phyloP scores from a whole-genome alignment of 108 stramenopile species.

The Schizochytrium sp. region DNA sequence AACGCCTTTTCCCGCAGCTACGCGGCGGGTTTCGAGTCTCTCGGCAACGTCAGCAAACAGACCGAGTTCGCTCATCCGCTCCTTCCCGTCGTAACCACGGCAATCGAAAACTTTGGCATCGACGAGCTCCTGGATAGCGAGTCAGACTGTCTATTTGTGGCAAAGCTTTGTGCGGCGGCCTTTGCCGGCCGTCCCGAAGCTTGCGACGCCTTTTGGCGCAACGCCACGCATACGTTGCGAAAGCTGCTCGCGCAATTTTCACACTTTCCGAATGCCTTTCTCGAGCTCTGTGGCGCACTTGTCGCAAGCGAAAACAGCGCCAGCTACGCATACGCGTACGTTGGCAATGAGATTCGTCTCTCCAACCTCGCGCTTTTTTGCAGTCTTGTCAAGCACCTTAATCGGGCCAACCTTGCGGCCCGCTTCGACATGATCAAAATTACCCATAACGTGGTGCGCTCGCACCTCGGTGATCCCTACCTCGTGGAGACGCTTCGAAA shows the following conservation, averaged over 20 bases:
- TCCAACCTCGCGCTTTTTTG: background rate
- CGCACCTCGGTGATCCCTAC: background rate
- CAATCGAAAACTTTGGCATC: background rate
- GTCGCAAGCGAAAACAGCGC: background rate
- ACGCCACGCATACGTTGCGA: background rate
- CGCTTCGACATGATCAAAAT: background rate
- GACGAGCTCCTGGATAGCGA: background rate
- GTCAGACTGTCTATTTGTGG: background rate
- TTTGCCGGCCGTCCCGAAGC: background rate
- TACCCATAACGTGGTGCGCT: background rate
- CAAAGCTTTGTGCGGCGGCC: background rate
- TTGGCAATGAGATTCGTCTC: background rate
- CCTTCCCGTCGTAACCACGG: background rate
- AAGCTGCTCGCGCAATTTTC: background rate
- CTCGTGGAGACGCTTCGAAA: background rate
- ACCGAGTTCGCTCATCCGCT: background rate
- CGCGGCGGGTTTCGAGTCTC: background rate
- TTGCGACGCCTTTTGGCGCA: background rate
- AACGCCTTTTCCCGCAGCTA: background rate
- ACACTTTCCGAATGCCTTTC: background rate
- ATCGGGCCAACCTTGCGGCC: background rate
- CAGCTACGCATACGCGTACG: background rate
- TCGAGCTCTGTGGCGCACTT: background rate
- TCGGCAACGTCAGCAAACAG: background rate
- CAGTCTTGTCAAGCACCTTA: background rate